Conservation (phyloP, 2,329 filamentous ascomycete species). For the Fusarium dimerum region DNA sequence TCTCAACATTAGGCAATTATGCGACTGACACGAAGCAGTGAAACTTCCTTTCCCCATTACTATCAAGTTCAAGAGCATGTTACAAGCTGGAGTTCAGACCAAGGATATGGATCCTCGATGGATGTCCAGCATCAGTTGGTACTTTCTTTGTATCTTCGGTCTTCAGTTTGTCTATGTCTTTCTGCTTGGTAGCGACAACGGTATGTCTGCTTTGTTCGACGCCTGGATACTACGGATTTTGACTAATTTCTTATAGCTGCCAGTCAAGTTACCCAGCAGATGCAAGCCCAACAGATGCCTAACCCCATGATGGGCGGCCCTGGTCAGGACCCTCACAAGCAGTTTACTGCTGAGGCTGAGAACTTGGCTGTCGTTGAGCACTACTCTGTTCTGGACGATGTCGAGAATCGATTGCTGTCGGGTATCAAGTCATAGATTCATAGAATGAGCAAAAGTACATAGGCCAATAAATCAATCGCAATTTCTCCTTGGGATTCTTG, state of each 20-base stretch:
- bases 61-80: conserved; percentile 99
- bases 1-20: not conserved
- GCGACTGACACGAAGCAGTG: conserved; percentile 52
- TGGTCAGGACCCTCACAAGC: conserved; percentile 92
- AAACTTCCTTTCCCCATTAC: conserved; percentile 97
- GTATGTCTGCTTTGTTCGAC: conserved; percentile 54
- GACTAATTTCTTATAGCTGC: conserved; percentile 61
- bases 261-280: conserved; percentile 88
- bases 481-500: not conserved
- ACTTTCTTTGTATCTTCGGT: conserved; percentile 96
- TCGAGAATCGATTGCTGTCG: conserved; percentile 80
- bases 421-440: conserved; percentile 44
- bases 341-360: conserved; percentile 89
- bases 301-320: conserved; percentile 80
- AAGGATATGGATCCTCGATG: conserved; percentile 95
- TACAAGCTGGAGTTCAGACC: conserved; percentile 94
- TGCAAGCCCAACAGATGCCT: conserved; percentile 63
- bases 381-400: conserved; percentile 84
- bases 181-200: conserved; percentile 91
- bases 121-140: conserved; percentile 99
- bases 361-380: conserved; percentile 95
- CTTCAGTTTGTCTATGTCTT: conserved; percentile 97
- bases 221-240: not conserved
- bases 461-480: conserved; percentile 28
- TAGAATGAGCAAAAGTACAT: conserved; percentile 28